Evolutionary conservation across 306 rosid genomes (phyloP), one percentile per base, ranked within the genome.

Genomic region (Phaseolus lunatus): DNA sequence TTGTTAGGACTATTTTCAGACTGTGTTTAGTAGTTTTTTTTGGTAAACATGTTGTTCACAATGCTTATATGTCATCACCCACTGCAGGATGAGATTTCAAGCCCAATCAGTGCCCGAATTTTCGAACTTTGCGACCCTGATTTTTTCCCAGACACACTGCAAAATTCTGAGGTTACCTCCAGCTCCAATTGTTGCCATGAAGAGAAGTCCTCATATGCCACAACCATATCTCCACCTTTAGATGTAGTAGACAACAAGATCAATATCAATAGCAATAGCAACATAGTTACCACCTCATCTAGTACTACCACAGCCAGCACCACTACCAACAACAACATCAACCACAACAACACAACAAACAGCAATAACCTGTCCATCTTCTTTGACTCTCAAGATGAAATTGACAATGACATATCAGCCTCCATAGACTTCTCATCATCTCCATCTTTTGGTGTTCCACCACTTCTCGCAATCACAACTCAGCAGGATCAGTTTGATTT

Each of bases 331-430:
- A 52, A 23, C 16, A 75, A 49, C 12, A 77, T 41, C 58, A 61
- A 23, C 44, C 26, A 23, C 37, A 86, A 71, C 62, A 74, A 61
- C 48, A 77, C 64, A 67, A 77, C 81, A 82, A 84, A 82, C 67
- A 63, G 68, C 37, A 82, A 83, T 64, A 87, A 84, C 65, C 78
- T 90, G 53, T 78, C 96, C 12, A 77, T 82, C 27, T 76, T 90
- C 82, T 95, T 95, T 78, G 93, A 90, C 71, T 76, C 97, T 14
- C 96, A 82, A 67, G 94, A 95, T 65, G 98, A 94, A 7, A 78
- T 90, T 20, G 97, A 95, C 78, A 92, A 88, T 84, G 96, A 92
- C 83, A 90, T 92, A 43, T 95, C 99, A 15, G 97, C 96, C 73
- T 95, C 97, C 67, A 88, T 92, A 35, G 91, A 95, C 75, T 95